Conservation (phyloP, 2,329 filamentous ascomycete species). For the Penicillium sp. region DNA sequence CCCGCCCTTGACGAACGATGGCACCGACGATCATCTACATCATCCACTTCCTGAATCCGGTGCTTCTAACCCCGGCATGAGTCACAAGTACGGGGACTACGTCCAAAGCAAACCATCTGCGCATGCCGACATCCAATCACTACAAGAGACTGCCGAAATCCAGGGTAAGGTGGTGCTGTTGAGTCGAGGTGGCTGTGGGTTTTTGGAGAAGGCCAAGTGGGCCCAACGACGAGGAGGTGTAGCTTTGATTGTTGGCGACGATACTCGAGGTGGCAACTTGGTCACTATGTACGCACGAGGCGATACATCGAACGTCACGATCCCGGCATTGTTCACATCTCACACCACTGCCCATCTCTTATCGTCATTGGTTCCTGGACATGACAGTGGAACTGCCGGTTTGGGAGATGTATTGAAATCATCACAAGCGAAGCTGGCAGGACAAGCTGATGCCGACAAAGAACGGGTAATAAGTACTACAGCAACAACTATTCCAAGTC, state of each 20-base stretch:
- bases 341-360: conserved; percentile 91
- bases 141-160: conserved; percentile 91
- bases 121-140: conserved; percentile 88
- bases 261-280: conserved; percentile 80
- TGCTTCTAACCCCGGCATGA: conserved; percentile 32
- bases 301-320: conserved; percentile 90
- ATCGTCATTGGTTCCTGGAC: conserved; percentile 77
- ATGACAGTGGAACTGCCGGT: conserved; percentile 60
- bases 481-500: conserved; percentile 30
- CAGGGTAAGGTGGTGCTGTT: conserved; percentile 87
- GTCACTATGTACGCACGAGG: conserved; percentile 99
- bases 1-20: conserved; percentile 57
- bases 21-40: conserved; percentile 81
- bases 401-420: conserved; percentile 59
- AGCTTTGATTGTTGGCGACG: conserved; percentile 90
- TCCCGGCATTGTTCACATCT: conserved; percentile 91
- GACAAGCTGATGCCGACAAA: conserved; percentile 18
- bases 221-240: conserved; percentile 84
- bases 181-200: conserved; percentile 90
- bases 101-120: conserved; percentile 35
- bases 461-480: conserved; percentile 27
- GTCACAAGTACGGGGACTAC: conserved; percentile 36
- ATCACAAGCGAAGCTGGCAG: conserved; percentile 40
- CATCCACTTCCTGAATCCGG: conserved; percentile 51
- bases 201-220: conserved; percentile 97